These are phyloP conservation scores for Leishmania lainsoni DNA, from an alignment of 208 protist species.

Conservation along the genomic window DNA sequence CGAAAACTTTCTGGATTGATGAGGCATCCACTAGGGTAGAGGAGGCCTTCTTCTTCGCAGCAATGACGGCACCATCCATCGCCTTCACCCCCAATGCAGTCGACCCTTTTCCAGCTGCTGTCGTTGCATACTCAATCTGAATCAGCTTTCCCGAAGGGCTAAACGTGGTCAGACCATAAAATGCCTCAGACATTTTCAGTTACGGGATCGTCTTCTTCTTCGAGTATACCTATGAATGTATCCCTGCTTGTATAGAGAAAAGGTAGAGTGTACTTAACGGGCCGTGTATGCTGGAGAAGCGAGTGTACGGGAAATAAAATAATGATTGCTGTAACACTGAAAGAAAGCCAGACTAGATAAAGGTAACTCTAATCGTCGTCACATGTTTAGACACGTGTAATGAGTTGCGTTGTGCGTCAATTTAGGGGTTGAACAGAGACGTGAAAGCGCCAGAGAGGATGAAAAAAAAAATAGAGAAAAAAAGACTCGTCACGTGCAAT, in stretches of 20 bases:
- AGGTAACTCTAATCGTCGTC: background rate
- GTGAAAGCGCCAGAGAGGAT: background rate
- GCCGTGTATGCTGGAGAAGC: constrained; percentile 1
- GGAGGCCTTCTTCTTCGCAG: constrained; percentile 98
- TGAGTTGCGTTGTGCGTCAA: background rate
- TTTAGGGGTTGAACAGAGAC: background rate
- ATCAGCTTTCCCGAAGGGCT: constrained; percentile 99
- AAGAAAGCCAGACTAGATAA: background rate
- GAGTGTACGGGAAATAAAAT: background rate
- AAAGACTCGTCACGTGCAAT: background rate
- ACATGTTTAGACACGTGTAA: background rate
- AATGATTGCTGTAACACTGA: background rate
- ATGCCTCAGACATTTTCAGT: constrained; percentile 89
- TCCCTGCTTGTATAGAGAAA: background rate
- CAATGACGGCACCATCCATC: constrained; percentile 99
- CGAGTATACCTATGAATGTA: background rate
- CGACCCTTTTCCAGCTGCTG: constrained; percentile 93
- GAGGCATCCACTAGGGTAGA: constrained; percentile 95
- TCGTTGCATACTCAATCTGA: constrained; percentile 99
- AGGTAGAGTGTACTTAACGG: background rate
- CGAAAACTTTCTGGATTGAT: constrained; percentile 95
- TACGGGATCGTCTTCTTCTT: background rate
- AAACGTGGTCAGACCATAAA: constrained; percentile 99
- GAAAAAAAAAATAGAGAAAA: background rate
- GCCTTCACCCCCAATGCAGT: constrained; percentile 95